A percentile compares a stretch with the other conserved stretches of the same genome.
Evolutionary conservation across 2,329 filamentous ascomycete genomes (phyloP).

Genomic region (Cytospora piceae): DNA sequence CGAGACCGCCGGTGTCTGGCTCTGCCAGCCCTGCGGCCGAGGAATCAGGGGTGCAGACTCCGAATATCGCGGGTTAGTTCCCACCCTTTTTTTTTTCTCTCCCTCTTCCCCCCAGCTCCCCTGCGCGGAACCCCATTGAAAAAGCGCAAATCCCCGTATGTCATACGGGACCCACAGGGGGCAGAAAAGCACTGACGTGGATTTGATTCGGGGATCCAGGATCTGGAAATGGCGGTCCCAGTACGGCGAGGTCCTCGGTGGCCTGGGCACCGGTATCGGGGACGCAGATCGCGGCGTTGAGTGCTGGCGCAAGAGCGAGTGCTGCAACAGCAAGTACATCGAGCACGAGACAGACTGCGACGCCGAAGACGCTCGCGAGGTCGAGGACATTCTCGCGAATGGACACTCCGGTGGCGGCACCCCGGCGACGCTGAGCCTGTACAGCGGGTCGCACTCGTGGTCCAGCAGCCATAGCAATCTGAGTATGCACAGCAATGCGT

Average conservation of each 20-base stretch:
- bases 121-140: conserved; percentile 2
- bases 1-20: conserved; percentile 66
- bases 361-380: conserved; percentile 69
- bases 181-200: conserved; percentile 19
- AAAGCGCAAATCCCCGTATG: not conserved
- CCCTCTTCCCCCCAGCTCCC: not conserved
- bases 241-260: conserved; percentile 79
- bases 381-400: conserved; percentile 35
- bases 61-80: conserved; percentile 58
- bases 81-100: conserved; percentile 2
- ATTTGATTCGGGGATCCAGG: conserved; percentile 39
- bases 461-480: conserved; percentile 29
- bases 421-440: conserved; percentile 24
- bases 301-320: conserved; percentile 78
- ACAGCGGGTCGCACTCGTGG: conserved; percentile 31
- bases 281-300: conserved; percentile 87
- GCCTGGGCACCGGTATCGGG: conserved; percentile 83
- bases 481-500: conserved; percentile 29
- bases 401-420: conserved; percentile 21
- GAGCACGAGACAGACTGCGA: conserved; percentile 87
- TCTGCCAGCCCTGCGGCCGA: conserved; percentile 83
- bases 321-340: conserved; percentile 75
- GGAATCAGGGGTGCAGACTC: conserved; percentile 64
- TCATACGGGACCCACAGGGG: conserved; percentile 9
- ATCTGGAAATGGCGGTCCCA: conserved; percentile 91